Conservation (phyloP, 768 basidiomycete genomes). For the Collybia sp. region DNA sequence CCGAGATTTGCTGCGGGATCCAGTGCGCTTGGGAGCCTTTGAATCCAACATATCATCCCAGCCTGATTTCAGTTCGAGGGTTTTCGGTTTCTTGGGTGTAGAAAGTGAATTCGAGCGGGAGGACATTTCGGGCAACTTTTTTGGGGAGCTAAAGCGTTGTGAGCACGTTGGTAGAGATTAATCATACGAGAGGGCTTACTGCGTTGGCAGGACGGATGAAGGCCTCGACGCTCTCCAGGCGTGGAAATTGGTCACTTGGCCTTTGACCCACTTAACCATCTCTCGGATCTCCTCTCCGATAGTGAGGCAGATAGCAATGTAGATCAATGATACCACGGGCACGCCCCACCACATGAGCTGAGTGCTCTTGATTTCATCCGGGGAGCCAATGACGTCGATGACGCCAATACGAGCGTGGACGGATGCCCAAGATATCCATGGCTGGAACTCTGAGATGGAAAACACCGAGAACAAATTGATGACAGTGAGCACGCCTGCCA, state of each 20-base stretch:
- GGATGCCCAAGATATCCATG: slow-evolving; percentile 41
- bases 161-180: neutral
- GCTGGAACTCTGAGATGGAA: slow-evolving; percentile 20
- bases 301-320: slow-evolving; percentile 27
- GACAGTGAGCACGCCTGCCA: slow-evolving; percentile 37
- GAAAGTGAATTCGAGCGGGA: slow-evolving; percentile 14
- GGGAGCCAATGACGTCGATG: slow-evolving; percentile 25
- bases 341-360: slow-evolving; percentile 35
- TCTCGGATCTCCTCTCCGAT: slow-evolving; percentile 37
- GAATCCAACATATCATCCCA: slow-evolving; percentile 45
- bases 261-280: slow-evolving; percentile 26
- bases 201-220: slow-evolving; percentile 13
- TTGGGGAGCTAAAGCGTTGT: slow-evolving; percentile 3
- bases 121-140: slow-evolving; percentile 5
- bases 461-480: slow-evolving; percentile 34
- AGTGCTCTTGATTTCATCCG: slow-evolving; percentile 19
- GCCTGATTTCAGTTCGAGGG: slow-evolving; percentile 38
- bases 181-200: slow-evolving; percentile 11
- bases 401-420: slow-evolving; percentile 38
- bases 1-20: slow-evolving; percentile 14
- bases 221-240: slow-evolving; percentile 5
- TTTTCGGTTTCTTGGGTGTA: slow-evolving; percentile 19
- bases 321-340: slow-evolving; percentile 31
- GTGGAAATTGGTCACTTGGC: slow-evolving; percentile 2
- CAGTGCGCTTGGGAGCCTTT: slow-evolving; percentile 20